A percentile compares a stretch with the other conserved stretches of the same genome.
Conservation (phyloP, 192 early-diverging fungal genomes). For the Entomortierella parvispora region DNA sequence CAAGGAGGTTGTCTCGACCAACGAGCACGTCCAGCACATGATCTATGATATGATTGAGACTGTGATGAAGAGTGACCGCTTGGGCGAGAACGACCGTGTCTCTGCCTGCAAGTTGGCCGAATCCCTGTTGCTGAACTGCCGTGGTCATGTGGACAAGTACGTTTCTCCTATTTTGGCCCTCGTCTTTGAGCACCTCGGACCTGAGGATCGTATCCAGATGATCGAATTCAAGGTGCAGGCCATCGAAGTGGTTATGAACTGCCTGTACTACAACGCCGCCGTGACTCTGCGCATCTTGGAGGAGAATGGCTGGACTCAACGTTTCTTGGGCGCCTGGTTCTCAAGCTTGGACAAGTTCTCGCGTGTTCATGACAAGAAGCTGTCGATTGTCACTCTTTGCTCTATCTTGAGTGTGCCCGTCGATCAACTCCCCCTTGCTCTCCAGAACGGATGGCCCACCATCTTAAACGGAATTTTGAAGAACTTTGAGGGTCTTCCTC, state of each 20-base stretch:
- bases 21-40: constrained; percentile 74
- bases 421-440: constrained; percentile 73
- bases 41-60: constrained; percentile 90
- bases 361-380: constrained; percentile 95
- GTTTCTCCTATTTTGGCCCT: constrained; percentile 78
- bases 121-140: constrained; percentile 84
- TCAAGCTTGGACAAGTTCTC: constrained; percentile 74
- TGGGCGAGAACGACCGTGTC: constrained; percentile 83
- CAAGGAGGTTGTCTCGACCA: constrained; percentile 75
- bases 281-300: constrained; percentile 82
- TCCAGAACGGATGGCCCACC: constrained; percentile 80
- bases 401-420: constrained; percentile 78
- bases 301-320: constrained; percentile 78
- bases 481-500: constrained; percentile 79
- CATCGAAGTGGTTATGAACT: constrained; percentile 87
- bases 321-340: constrained; percentile 85
- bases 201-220: constrained; percentile 68
- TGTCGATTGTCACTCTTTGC: constrained; percentile 83
- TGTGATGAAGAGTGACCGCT: constrained; percentile 79
- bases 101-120: constrained; percentile 89
- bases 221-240: constrained; percentile 76
- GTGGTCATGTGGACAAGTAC: constrained; percentile 83
- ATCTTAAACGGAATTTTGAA: constrained; percentile 76
- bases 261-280: constrained; percentile 87
- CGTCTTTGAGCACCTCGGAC: constrained; percentile 70